Evolutionary conservation across 2,329 filamentous ascomycete genomes (phyloP).

Genomic region (Berkeleyomyces rouxiae): DNA sequence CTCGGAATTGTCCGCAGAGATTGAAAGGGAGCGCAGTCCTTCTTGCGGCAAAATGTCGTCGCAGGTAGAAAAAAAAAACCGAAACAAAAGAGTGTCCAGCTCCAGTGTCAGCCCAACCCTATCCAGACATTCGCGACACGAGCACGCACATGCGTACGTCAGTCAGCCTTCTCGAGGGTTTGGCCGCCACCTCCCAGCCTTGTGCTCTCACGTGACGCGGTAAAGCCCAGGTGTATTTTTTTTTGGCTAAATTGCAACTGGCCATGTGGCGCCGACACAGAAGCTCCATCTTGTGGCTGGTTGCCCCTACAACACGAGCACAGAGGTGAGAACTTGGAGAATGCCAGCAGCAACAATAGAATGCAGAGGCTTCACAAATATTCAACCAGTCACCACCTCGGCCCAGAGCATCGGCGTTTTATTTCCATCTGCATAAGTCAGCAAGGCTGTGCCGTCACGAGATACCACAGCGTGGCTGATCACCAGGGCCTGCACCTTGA

Average conservation of each 20-base stretch:
- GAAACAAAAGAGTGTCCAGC: too few species aligned
- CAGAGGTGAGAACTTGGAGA: not conserved
- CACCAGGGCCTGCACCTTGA: not conserved
- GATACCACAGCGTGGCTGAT: not conserved
- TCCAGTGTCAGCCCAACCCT: too few species aligned
- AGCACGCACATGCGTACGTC: not conserved
- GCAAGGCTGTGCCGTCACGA: not conserved
- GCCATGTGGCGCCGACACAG: not conserved
- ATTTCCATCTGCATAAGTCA: not conserved
- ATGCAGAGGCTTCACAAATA: not conserved
- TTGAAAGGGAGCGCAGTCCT: too few species aligned
- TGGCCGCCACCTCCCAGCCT: not conserved
- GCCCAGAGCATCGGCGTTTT: not conserved
- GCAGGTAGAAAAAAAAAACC: too few species aligned
- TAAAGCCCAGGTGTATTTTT: not conserved
- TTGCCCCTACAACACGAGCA: slow-evolving; percentile 4
- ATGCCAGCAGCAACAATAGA: not conserved
- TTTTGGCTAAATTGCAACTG: not conserved
- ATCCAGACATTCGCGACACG: too few species aligned
- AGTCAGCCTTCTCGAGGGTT: not conserved
- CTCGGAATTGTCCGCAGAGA: too few species aligned
- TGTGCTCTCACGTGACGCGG: slow-evolving; percentile 9
- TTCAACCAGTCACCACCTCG: not conserved
- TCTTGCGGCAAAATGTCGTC: too few species aligned
- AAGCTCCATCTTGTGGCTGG: slow-evolving; percentile 1